phyloP scores from a whole-genome alignment of 768 basidiomycete species.

The Termitomyces sp. region DNA sequence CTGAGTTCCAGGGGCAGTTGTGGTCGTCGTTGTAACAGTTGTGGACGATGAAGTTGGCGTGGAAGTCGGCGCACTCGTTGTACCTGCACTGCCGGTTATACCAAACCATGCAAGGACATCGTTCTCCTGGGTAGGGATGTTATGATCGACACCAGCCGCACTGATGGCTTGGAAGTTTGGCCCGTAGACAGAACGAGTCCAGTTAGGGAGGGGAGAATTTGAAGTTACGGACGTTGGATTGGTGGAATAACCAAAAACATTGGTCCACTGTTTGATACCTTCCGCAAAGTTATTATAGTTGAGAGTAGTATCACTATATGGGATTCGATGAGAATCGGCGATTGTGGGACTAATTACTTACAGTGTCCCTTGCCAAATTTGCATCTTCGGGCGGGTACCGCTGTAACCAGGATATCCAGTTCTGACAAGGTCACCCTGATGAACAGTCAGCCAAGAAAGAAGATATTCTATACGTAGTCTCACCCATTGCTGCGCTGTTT shows the following conservation, averaged over 20 bases:
- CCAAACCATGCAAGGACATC: conserved; percentile 49
- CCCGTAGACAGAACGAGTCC: conserved; percentile 47
- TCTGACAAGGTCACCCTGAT: conserved; percentile 41
- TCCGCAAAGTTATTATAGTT: conserved; percentile 47
- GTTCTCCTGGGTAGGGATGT: conserved; percentile 44
- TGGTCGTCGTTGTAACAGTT: conserved; percentile 18
- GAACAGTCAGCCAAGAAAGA: background rate
- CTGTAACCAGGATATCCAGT: conserved; percentile 50
- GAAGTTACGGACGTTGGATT: conserved; percentile 36
- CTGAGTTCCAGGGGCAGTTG: conserved; percentile 14
- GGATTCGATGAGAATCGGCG: background rate
- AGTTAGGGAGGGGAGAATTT: conserved; percentile 41
- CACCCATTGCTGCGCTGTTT: conserved; percentile 47
- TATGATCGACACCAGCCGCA: conserved; percentile 48
- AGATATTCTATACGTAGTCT: conserved; percentile 6
- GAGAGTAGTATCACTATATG: conserved; percentile 43
- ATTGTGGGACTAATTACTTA: background rate
- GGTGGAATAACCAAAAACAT: conserved; percentile 43
- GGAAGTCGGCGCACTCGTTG: conserved; percentile 17
- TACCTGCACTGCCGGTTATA: conserved; percentile 25
- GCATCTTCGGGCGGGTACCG: conserved; percentile 47
- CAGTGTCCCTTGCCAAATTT: conserved; percentile 53
- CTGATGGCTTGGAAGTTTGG: conserved; percentile 46
- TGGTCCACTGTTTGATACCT: conserved; percentile 55
- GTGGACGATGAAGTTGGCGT: conserved; percentile 17